Percentiles rank a stretch among this genome's conserved stretches.
phyloP scores from a whole-genome alignment of 2,329 filamentous ascomycete genomes.

The Ophiostoma himal-ulmi region DNA sequence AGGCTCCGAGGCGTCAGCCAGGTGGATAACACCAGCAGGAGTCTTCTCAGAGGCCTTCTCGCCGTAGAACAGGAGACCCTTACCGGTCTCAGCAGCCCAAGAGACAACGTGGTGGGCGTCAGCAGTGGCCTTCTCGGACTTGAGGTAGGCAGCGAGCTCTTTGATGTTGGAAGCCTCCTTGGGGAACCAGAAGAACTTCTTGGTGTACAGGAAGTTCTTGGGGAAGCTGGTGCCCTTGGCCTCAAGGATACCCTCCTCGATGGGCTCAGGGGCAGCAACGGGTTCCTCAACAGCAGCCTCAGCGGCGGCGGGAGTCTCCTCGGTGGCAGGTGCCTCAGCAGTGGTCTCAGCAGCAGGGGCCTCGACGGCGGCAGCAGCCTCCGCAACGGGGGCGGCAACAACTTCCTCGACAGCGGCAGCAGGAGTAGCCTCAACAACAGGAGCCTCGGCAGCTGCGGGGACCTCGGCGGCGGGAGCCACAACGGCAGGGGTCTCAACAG shows the following conservation, averaged over 20 bases:
- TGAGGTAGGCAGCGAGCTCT: conserved; percentile 69
- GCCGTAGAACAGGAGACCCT: conserved; percentile 87
- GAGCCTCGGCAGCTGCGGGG: conserved; percentile 36
- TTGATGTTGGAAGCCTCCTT: conserved; percentile 67
- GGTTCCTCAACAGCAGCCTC: conserved; percentile 39
- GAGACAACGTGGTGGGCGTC: conserved; percentile 72
- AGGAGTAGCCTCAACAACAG: conserved; percentile 34
- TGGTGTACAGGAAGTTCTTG: conserved; percentile 86
- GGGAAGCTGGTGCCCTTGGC: conserved; percentile 83
- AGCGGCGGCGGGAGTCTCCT: conserved; percentile 34
- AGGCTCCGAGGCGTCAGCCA: conserved; percentile 64
- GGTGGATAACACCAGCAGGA: conserved; percentile 75
- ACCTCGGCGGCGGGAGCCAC: conserved; percentile 34
- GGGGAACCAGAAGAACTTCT: conserved; percentile 89
- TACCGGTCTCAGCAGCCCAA: conserved; percentile 90
- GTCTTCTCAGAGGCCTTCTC: conserved; percentile 79
- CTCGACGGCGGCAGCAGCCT: conserved; percentile 42
- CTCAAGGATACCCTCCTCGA: conserved; percentile 77
- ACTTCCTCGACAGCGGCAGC: conserved; percentile 33
- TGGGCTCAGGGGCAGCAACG: conserved; percentile 41
- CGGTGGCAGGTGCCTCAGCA: conserved; percentile 33
- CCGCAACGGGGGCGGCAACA: conserved; percentile 33
- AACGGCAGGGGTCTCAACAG: conserved; percentile 29
- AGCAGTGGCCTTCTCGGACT: conserved; percentile 76
- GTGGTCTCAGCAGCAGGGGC: conserved; percentile 35